phyloP scores from a whole-genome alignment of 163 green algal genomes.

The Scenedesmus sp. region DNA sequence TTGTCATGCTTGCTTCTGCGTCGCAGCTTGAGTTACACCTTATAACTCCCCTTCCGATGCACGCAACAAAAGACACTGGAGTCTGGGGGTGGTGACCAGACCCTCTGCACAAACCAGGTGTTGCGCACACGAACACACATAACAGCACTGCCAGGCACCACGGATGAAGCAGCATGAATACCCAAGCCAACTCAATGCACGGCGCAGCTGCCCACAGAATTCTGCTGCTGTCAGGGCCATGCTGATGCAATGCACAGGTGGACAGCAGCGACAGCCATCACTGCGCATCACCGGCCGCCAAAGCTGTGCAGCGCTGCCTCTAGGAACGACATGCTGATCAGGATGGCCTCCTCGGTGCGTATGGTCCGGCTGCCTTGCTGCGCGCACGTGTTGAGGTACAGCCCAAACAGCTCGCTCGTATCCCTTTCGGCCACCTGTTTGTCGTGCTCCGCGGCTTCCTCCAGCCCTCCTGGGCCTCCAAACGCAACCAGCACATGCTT shows the following conservation, averaged over 20 bases:
- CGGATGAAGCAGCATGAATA: no score
- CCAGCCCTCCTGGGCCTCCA: conserved; percentile 87
- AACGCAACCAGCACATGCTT: conserved; percentile 88
- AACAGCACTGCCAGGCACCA: no score
- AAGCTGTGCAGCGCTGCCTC: conserved; percentile 64
- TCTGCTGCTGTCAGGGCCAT: not conserved
- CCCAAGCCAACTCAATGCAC: not conserved
- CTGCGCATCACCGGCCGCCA: not conserved
- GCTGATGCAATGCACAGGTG: not conserved
- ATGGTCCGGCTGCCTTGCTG: conserved; percentile 89
- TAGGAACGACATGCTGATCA: conserved; percentile 81
- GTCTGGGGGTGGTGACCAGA: no score
- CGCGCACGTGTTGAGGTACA: conserved; percentile 90
- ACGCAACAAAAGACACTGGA: no score
- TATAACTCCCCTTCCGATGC: no score
- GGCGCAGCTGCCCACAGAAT: not conserved
- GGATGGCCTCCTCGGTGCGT: conserved; percentile 88
- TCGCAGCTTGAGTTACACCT: no score
- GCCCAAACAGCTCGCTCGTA: conserved; percentile 69
- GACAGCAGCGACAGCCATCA: not conserved
- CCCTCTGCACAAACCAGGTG: no score
- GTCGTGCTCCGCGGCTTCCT: conserved; percentile 72
- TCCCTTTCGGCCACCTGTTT: conserved; percentile 56
- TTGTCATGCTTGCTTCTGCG: no score
- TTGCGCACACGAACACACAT: no score